Base-by-base conservation (phyloP, 2,329 filamentous ascomycete genomes). In the Colletotrichum lupini region DNA sequence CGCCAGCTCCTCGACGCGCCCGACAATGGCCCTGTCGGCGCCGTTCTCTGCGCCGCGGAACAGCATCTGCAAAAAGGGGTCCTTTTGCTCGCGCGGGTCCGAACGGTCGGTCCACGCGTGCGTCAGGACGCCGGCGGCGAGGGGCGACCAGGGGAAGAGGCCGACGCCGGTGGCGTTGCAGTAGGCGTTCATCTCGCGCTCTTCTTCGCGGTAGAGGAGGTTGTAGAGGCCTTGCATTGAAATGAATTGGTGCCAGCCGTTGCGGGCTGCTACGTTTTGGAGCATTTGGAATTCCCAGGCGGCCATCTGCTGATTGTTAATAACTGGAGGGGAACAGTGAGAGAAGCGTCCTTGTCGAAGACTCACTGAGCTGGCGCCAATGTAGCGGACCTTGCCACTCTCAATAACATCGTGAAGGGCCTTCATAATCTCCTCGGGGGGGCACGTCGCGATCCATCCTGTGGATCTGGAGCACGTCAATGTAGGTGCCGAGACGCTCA, bases 381-480 rank as follows among this genome's bases (percentile, higher is more conserved):
- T 67, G 12, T 74, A 74, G 78, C 79, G 81, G 8, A 90, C 89
- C 78, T 88, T 89, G 3, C 90, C 89, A 22, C 82, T 86, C 65
- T 87, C 82, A 0, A 92, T 83, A 0, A 92, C 83, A 59, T 92
- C 89, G 69, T 92, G 86, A 14, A 91, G 79, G 5, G 88, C 88
- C 74, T 85, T 84, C 89, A 92, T 91, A 24, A 89, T 91, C 80
- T 92, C 89, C 75, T 91, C 5, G 84, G 83, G 62, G 62, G 85
- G 83, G 11, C 87, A 88, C 26, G 83, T 84, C 83, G 1, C 83
- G 82, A 75, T 92, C 90, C 24, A 90, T 83, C 2, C 90, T 85
- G 76, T 92, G 90, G 62, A 92, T 89, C 77, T 91, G 89, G 4
- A 91, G 82, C 12, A 91, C 85, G 76, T 92, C 90, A 78, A 81